Percentiles rank a stretch among this genome's conserved stretches.
These are phyloP conservation scores for Ophiocordyceps camponoti-saundersi DNA, from an alignment of 2,329 filamentous ascomycete species.

Conservation along the genomic window DNA sequence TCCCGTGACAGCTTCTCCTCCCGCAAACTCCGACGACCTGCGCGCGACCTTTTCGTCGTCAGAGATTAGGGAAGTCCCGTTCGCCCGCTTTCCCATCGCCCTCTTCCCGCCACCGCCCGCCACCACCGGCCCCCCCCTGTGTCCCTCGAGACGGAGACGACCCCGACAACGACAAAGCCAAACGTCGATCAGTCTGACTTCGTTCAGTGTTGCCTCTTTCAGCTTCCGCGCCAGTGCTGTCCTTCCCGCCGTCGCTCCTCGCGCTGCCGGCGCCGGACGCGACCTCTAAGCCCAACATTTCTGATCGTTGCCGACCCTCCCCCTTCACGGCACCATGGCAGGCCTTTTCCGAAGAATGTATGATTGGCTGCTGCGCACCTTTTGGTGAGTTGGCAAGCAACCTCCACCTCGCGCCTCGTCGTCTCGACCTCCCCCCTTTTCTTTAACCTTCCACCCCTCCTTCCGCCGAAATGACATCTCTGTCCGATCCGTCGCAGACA, in stretches of 20 bases:
- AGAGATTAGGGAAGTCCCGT: no score
- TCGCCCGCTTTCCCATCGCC: not conserved
- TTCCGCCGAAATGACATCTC: not conserved
- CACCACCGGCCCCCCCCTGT: not conserved
- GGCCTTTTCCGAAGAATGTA: conserved; percentile 88
- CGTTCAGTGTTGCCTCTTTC: no score
- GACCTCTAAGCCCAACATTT: not conserved
- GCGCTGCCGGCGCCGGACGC: not conserved
- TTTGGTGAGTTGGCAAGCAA: conserved; percentile 52
- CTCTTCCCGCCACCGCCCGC: not conserved
- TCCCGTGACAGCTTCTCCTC: conserved; percentile 1
- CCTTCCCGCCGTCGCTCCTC: not conserved
- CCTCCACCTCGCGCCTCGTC: not conserved
- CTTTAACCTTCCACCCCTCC: not conserved
- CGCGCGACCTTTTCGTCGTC: not conserved
- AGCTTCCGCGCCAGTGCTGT: not conserved
- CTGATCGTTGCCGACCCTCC: not conserved
- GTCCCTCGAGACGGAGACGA: not conserved
- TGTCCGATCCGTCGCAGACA: not conserved
- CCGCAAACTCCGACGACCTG: not conserved
- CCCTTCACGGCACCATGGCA: conserved; percentile 44
- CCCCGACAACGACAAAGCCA: not conserved
- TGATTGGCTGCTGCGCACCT: conserved; percentile 94
- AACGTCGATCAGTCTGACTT: no score
- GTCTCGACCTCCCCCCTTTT: not conserved